phyloP scores from a whole-genome alignment of 179 eudicot species.

The Dionaea muscipula region DNA sequence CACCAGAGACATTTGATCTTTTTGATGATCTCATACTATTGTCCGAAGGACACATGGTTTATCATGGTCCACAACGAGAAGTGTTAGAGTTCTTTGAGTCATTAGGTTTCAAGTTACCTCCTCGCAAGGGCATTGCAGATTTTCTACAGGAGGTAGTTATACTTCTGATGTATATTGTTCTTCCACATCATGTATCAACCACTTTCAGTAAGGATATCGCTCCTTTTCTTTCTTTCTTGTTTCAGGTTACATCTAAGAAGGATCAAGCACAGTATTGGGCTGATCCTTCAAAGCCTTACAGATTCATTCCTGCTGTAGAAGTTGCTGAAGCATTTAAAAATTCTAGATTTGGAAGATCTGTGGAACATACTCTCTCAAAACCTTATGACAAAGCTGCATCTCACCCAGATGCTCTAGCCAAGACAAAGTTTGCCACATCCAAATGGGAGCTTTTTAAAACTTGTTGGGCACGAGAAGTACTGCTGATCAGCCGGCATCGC shows the following conservation, averaged over 20 bases:
- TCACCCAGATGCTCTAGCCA: constrained; percentile 53
- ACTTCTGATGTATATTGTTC: neutral
- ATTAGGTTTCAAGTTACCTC: constrained; percentile 39
- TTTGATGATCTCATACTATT: constrained; percentile 54
- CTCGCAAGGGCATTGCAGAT: constrained; percentile 58
- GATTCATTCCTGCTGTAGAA: constrained; percentile 42
- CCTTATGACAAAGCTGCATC: constrained; percentile 44
- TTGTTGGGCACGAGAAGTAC: constrained; percentile 54
- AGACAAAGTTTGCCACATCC: constrained; percentile 39
- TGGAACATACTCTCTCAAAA: constrained; percentile 37
- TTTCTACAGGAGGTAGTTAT: constrained; percentile 57
- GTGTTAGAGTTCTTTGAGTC: constrained; percentile 50
- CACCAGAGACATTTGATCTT: constrained; percentile 61
- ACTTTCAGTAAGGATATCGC: too few relatives aligned
- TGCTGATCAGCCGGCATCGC: constrained; percentile 68
- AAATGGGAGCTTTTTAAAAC: constrained; percentile 60
- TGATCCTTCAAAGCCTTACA: constrained; percentile 57
- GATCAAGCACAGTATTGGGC: constrained; percentile 95
- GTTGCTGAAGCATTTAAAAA: constrained; percentile 61
- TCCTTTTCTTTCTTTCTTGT: neutral
- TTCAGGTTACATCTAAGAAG: constrained; percentile 80
- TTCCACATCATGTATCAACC: neutral
- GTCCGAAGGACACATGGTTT: constrained; percentile 48
- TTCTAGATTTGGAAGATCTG: constrained; percentile 47
- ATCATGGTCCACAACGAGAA: constrained; percentile 49